Evolutionary conservation across 148 eudicot species (phyloP), one percentile per base, ranked within the genome.

Genomic region (Nepenthes gracilis): DNA sequence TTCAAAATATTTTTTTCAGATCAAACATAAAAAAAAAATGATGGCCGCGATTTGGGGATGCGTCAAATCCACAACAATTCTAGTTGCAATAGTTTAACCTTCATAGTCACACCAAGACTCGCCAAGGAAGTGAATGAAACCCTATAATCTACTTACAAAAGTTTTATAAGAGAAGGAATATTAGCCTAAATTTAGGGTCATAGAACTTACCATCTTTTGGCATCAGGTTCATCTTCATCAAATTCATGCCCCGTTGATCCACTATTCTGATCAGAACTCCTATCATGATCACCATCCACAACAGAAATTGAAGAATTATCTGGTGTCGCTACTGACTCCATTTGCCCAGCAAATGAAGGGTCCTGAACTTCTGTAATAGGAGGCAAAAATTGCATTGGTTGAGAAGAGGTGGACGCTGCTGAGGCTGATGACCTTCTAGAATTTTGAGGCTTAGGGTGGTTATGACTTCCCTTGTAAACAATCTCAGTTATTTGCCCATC

Each of bases 401-500:
- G 58, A 43, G 23, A 60, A 47, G 60, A 36, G 43, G 47, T 12
- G 1, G 43, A 7, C 5, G 35, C 56, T 50, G 66, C 58, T 36
- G 70, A 53, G 15, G 89, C 75, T 2, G 86, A 76, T 8, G 83
- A 74, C 70, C 85, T 75, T 54, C 85, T 71, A 8, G 84, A 68
- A n/a, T 78, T 73, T 23, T 74, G 77, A 40, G 96, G 96, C 69
- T 82, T 87, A n/a, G 82, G 82, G 62, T 87, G 95, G 62, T 78
- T 82, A 62, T 87, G 95, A 64, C 43, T 76, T n/a, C 95, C 90
- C 70, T 82, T 87, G 35, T 84, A 82, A 58, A 87, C 85, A 66
- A 87, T 84, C 72, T 84, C 90, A 47, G 87, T 87, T 11, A 87
- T 76, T 43, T 80, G 83, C 9, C 90, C 90, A 36, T 82, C 90